phyloP scores from a whole-genome alignment of 179 eudicot genomes.

The Pouteria campechiana region DNA sequence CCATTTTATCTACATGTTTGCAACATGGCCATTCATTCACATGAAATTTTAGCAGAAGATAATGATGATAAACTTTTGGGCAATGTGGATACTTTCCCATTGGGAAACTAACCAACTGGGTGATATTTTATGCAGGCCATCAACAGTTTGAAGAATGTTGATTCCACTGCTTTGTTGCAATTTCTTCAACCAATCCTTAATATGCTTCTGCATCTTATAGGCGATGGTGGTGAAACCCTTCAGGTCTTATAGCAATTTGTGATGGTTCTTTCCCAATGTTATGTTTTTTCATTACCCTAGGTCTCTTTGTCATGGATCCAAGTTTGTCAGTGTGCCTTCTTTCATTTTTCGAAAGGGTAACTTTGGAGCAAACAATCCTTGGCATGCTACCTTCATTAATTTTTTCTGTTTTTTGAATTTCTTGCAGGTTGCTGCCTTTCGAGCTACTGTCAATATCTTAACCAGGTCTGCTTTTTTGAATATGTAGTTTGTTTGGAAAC shows the following conservation, averaged over 20 bases:
- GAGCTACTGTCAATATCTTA: slow-evolving; percentile 98
- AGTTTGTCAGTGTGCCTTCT: not conserved
- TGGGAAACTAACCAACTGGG: too few relatives aligned
- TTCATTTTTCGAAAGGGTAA: not conserved
- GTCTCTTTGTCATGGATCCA: not conserved
- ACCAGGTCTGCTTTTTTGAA: slow-evolving; percentile 61
- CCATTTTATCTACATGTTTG: too few relatives aligned
- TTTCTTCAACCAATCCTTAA: slow-evolving; percentile 95
- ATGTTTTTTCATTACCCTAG: not conserved
- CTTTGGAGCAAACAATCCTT: not conserved
- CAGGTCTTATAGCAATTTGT: slow-evolving; percentile 39
- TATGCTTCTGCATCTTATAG: slow-evolving; percentile 99
- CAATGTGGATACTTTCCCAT: too few relatives aligned
- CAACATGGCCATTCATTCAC: too few relatives aligned
- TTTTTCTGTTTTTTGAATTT: not conserved
- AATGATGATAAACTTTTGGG: too few relatives aligned
- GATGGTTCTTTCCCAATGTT: not conserved
- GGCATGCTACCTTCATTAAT: not conserved
- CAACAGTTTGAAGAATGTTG: slow-evolving; percentile 99
- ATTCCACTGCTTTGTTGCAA: slow-evolving; percentile 96
- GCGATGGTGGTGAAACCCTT: slow-evolving; percentile 99
- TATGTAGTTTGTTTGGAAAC: too few relatives aligned
- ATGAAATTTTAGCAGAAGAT: too few relatives aligned
- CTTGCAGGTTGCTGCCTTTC: slow-evolving; percentile 93
- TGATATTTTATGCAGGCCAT: slow-evolving; percentile 77